A percentile compares a stretch with the other conserved stretches of the same genome.
phyloP scores from a whole-genome alignment of 2,329 filamentous ascomycete genomes.

The Microsporum canis region DNA sequence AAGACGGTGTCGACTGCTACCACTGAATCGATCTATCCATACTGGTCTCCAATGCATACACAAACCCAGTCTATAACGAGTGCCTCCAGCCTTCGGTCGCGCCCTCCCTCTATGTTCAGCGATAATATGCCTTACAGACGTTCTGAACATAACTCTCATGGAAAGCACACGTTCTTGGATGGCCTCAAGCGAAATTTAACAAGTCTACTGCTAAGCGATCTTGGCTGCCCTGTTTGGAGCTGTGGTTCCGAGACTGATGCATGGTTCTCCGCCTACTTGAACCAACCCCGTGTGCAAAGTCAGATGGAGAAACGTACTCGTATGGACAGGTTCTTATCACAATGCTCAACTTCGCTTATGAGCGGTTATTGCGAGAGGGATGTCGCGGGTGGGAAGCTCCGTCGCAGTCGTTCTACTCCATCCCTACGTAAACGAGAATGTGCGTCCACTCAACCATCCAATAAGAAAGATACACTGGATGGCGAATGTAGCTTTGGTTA shows the following conservation, averaged over 20 bases:
- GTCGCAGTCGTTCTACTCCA: conserved; percentile 27
- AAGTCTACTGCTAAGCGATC: conserved; percentile 75
- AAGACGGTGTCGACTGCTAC: conserved; percentile 59
- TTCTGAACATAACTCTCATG: conserved; percentile 41
- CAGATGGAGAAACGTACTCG: conserved; percentile 32
- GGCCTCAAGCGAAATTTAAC: conserved; percentile 70
- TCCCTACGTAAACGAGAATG: background rate
- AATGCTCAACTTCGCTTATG: conserved; percentile 16
- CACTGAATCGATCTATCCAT: conserved; percentile 65
- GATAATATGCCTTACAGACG: conserved; percentile 26
- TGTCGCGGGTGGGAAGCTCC: conserved; percentile 8
- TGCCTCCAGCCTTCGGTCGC: conserved; percentile 45
- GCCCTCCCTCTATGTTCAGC: conserved; percentile 33
- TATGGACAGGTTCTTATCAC: conserved; percentile 29
- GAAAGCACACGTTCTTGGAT: conserved; percentile 66
- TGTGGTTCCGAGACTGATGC: conserved; percentile 83
- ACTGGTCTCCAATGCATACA: conserved; percentile 79
- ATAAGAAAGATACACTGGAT: background rate
- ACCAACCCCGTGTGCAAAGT: conserved; percentile 37
- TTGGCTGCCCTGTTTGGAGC: conserved; percentile 77
- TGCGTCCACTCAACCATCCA: background rate
- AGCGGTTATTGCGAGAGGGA: background rate
- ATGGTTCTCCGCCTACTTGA: conserved; percentile 56
- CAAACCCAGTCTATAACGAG: conserved; percentile 53
- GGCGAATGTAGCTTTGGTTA: conserved; percentile 54